Evolutionary conservation across 176 grass and related monocot genomes (phyloP).

Genomic region (Lolium perenne): DNA sequence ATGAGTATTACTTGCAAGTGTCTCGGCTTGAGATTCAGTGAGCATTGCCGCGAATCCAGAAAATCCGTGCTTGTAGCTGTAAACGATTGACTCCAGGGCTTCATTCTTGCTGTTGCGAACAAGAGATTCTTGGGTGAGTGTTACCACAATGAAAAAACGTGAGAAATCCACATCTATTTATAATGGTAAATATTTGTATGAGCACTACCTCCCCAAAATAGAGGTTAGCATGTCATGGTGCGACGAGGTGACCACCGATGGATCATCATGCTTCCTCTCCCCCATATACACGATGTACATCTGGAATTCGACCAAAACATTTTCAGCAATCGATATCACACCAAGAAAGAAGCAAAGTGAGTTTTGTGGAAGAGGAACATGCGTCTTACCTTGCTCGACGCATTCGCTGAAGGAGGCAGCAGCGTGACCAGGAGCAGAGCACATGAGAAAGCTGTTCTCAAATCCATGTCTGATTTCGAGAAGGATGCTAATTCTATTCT

Average conservation of each 20-base stretch:
- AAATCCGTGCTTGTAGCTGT: too few relatives aligned
- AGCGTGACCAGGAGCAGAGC: background rate
- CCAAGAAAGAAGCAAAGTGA: background rate
- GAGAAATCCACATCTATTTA: background rate
- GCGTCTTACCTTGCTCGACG: background rate
- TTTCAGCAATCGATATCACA: background rate
- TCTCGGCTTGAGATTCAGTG: too few relatives aligned
- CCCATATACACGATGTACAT: slow-evolving; percentile 42
- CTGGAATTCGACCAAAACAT: background rate
- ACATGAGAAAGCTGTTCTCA: background rate
- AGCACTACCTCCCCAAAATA: slow-evolving; percentile 35
- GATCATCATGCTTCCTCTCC: slow-evolving; percentile 41
- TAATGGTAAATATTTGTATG: background rate
- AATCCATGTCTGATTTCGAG: background rate
- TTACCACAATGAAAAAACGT: background rate
- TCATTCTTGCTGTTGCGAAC: slow-evolving; percentile 11
- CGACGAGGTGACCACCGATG: slow-evolving; percentile 6
- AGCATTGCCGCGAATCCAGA: too few relatives aligned
- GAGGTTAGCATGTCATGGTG: slow-evolving; percentile 32
- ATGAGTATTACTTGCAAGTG: background rate
- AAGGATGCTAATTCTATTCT: background rate
- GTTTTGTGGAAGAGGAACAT: background rate
- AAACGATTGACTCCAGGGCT: background rate
- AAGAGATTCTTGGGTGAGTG: background rate
- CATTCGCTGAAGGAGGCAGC: background rate